These are phyloP conservation scores for Candida succiphila DNA, from an alignment of 805 yeast genomes.

Conservation along the genomic window DNA sequence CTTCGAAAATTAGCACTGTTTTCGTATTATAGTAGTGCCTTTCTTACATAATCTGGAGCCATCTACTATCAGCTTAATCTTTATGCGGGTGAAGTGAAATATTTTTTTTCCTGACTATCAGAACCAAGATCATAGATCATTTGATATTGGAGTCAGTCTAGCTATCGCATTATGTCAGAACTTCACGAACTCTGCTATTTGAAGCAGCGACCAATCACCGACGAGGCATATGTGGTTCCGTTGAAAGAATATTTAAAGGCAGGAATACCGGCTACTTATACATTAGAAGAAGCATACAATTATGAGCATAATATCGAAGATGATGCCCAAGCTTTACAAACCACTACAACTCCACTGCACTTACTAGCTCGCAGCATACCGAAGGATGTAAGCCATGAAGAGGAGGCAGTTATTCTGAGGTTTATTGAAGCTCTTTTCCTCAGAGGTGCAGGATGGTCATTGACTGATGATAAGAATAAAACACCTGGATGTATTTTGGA, in stretches of 20 bases:
- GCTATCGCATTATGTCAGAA: constrained; percentile 61
- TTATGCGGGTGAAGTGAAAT: no score
- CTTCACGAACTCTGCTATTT: constrained; percentile 55
- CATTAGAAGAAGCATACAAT: constrained; percentile 65
- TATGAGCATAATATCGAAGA: constrained; percentile 34
- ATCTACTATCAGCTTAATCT: no score
- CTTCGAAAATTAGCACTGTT: no score
- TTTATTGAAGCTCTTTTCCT: constrained; percentile 64
- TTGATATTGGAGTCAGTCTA: no score
- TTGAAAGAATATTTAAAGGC: constrained; percentile 37
- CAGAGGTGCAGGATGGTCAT: constrained; percentile 90
- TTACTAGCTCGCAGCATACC: constrained; percentile 47
- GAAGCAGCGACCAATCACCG: constrained; percentile 39
- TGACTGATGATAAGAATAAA: constrained; percentile 56
- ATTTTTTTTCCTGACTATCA: no score
- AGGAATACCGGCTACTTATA: constrained; percentile 79
- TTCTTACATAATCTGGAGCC: no score
- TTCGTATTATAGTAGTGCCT: no score
- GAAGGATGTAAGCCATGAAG: constrained; percentile 30
- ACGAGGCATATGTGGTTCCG: constrained; percentile 28
- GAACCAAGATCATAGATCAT: no score
- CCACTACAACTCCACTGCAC: constrained; percentile 77
- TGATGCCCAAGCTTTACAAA: constrained; percentile 21
- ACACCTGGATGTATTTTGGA: constrained; percentile 81
- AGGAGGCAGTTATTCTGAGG: constrained; percentile 27